Base-by-base conservation (phyloP, 352 stramenopile species). In the Phytophthora pinifolia region DNA sequence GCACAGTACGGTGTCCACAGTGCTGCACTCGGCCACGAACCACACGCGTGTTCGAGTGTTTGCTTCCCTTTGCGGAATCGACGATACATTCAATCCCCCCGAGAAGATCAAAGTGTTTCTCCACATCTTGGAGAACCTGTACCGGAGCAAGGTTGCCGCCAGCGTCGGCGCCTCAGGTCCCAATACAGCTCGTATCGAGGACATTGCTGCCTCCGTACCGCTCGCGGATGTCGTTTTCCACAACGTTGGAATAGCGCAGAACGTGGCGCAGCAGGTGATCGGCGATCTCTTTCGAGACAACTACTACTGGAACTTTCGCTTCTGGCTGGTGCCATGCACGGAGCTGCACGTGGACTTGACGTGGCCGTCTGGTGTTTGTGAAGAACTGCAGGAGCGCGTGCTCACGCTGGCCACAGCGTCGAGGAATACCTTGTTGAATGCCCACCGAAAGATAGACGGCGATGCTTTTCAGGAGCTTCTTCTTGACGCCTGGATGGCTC, bases 221-320 rank as follows among this genome's bases (percentile, higher is more conserved):
- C 53, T 81, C 2, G 64, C 65, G 4, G 69, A 81, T 22, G 62
- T 89, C 9, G 78, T 93, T 39, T 91, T 90, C 59, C 72, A 87
- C 57, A 86, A 85, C 54, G 74, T 89, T 20, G 79, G 76, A 12
- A 62, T 89, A 29, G 46, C 79, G 18, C 75, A 88, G 39, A 64
- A 75, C 5, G 71, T 82, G 31, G 81, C 76, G 3, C 62, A 82
- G 14, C 62, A 69, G 30, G 71, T 93, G 2, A 72, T 91, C 30
- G 34, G 43, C 1, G 80, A 91, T 49, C 73, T 93, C 43, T 93
- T 93, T 22, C 60, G 71, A 38, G 69, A 89, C 15, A 83, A 90
- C 25, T 86, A 74, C 53, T 89, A 83, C 60, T 93, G 83, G 83
- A 83, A 86, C 48, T 87, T 91, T 36, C 63, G 79, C 41, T 93